Evolutionary conservation across 352 stramenopile species (phyloP).

Genomic region (Phytophthora palmivora): DNA sequence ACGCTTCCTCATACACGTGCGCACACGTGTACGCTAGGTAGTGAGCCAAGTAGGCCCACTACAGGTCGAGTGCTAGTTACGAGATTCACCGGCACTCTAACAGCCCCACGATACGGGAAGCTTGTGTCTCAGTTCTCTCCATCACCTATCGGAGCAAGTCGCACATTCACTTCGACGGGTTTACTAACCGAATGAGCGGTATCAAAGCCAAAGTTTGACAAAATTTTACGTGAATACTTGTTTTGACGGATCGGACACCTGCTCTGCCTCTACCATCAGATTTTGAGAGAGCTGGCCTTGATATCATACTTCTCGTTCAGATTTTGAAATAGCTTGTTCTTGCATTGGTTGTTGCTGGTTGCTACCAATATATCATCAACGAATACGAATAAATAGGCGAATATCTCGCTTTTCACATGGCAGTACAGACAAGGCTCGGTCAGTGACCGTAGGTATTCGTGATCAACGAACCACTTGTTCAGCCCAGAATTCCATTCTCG

Average conservation of each 20-base stretch:
- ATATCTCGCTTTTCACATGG: slow-evolving; percentile 1
- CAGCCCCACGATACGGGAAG: not conserved
- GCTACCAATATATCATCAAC: slow-evolving; percentile 4
- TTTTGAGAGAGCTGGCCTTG: slow-evolving; percentile 14
- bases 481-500: slow-evolving; percentile 21
- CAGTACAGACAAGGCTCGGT: slow-evolving; percentile 17
- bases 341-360: not conserved
- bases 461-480: slow-evolving; percentile 10
- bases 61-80: no score
- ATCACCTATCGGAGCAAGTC: not conserved
- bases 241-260: slow-evolving; percentile 1
- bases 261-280: not conserved
- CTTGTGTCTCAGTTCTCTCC: not conserved
- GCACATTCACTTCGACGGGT: slow-evolving; percentile 5
- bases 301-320: slow-evolving; percentile 10
- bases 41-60: no score
- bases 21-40: no score
- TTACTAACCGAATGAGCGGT: slow-evolving; percentile 7
- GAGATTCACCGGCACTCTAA: not conserved
- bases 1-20: no score
- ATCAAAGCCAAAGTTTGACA: slow-evolving; percentile 12
- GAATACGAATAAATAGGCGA: slow-evolving; percentile 4
- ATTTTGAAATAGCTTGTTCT: slow-evolving; percentile 10
- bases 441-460: not conserved
- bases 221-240: slow-evolving; percentile 7